phyloP scores from a whole-genome alignment of 23 red algal genomes.

The Gracilaria domingensis region DNA sequence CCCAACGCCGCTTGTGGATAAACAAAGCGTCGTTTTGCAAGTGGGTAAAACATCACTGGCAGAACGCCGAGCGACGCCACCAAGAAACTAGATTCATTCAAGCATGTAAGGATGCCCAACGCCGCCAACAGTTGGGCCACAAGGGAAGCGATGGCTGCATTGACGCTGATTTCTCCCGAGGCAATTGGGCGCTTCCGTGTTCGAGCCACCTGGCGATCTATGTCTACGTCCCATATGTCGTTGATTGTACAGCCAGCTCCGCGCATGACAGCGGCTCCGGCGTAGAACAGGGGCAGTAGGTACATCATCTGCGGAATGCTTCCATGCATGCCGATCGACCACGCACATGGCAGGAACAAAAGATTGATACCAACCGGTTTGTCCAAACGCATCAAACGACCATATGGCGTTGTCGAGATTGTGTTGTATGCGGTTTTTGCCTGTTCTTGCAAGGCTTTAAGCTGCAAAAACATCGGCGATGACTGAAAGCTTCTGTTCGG shows the following conservation, averaged over 20 bases:
- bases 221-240: conserved; percentile 92
- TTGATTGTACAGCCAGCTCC: conserved; percentile 97
- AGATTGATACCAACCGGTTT: conserved; percentile 87
- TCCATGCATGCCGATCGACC: conserved; percentile 70
- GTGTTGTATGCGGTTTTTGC: conserved; percentile 13
- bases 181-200: conserved; percentile 85
- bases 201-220: conserved; percentile 77
- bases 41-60: conserved; percentile 82
- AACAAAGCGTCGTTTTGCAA: conserved; percentile 81
- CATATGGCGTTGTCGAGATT: conserved; percentile 59
- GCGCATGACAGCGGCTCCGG: conserved; percentile 84
- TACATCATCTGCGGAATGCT: conserved; percentile 8
- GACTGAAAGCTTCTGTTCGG: neutral
- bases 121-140: conserved; percentile 63
- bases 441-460: neutral
- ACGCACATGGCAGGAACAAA: conserved; percentile 81
- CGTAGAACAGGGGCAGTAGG: conserved; percentile 67
- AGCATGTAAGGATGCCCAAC: conserved; percentile 67
- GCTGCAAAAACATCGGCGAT: neutral
- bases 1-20: conserved; percentile 93
- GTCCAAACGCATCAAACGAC: conserved; percentile 80
- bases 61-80: conserved; percentile 55
- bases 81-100: conserved; percentile 67
- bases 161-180: conserved; percentile 59
- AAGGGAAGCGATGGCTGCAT: conserved; percentile 51